Conservation (phyloP, 2,329 filamentous ascomycete species). For the Neofusicoccum sp. region DNA sequence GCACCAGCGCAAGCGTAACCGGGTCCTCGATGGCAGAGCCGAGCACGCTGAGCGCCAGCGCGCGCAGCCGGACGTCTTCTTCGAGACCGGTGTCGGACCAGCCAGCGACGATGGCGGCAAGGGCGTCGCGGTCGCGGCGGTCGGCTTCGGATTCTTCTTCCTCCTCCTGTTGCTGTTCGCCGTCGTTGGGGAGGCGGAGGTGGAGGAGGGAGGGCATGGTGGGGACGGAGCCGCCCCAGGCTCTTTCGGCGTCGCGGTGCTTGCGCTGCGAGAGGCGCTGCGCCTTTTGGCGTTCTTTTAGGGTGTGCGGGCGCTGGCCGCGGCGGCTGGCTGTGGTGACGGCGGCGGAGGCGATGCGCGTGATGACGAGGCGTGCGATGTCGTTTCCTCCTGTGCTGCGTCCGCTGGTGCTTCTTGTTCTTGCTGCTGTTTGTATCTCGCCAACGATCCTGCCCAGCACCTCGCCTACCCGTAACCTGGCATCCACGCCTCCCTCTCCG, state of each 20-base stretch:
- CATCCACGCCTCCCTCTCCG: constrained; percentile 51
- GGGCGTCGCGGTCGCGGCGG: constrained; percentile 45
- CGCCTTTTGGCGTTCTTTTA: constrained; percentile 56
- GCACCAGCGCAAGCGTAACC: constrained; percentile 52
- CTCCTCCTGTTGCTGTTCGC: constrained; percentile 26
- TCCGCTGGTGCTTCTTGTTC: neutral
- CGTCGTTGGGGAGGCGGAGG: constrained; percentile 13
- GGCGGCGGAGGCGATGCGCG: constrained; percentile 54
- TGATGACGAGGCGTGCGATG: constrained; percentile 39
- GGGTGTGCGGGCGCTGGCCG: constrained; percentile 57
- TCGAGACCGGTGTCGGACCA: constrained; percentile 65
- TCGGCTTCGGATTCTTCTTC: constrained; percentile 28
- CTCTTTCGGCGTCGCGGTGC: constrained; percentile 50
- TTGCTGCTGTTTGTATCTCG: constrained; percentile 17
- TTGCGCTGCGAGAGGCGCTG: constrained; percentile 50
- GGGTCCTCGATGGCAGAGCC: constrained; percentile 60
- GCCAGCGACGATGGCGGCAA: constrained; percentile 61
- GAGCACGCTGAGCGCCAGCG: constrained; percentile 67
- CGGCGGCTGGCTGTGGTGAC: constrained; percentile 64
- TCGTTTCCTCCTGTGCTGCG: too few species aligned
- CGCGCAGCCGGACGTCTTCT: constrained; percentile 68
- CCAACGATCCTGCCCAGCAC: constrained; percentile 28
- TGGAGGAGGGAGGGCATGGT: constrained; percentile 32
- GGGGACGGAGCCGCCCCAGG: constrained; percentile 54
- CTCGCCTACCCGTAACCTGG: constrained; percentile 67